Evolutionary conservation across 2,329 filamentous ascomycete genomes (phyloP).

Genomic region (Colletotrichum euphorbiae): DNA sequence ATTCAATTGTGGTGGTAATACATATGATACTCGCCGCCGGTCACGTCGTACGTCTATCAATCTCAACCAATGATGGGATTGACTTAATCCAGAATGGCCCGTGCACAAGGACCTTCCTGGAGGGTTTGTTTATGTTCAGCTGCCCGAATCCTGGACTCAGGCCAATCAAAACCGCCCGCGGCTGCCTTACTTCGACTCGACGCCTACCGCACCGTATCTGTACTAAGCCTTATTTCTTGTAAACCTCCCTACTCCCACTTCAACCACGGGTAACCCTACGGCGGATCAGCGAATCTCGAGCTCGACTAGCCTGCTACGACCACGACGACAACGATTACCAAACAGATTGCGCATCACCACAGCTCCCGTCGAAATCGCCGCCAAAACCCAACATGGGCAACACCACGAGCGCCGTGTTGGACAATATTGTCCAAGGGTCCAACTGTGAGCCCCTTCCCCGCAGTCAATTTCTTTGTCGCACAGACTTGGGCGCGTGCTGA

Average conservation of each 20-base stretch:
- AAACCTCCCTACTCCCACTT: conserved; percentile 23
- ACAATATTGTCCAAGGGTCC: conserved; percentile 94
- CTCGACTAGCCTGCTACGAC: conserved; percentile 28
- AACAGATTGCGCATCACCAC: conserved; percentile 1
- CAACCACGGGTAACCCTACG: conserved; percentile 27
- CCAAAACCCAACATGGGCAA: conserved; percentile 68
- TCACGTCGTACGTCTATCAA: conserved; percentile 24
- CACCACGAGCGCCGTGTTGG: conserved; percentile 80
- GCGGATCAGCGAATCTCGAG: conserved; percentile 26
- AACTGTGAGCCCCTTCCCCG: conserved; percentile 76
- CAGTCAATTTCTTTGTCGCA: conserved; percentile 38
- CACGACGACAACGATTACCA: not conserved
- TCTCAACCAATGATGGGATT: conserved; percentile 6
- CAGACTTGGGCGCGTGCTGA: conserved; percentile 33
- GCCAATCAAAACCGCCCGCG: conserved; percentile 26
- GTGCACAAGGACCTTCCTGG: conserved; percentile 15
- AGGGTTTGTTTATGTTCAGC: conserved; percentile 26
- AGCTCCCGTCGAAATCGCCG: conserved; percentile 18
- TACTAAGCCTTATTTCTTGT: conserved; percentile 23
- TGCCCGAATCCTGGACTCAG: conserved; percentile 24
- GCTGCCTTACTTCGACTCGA: conserved; percentile 26
- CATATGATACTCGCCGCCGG: conserved; percentile 27
- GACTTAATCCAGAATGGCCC: conserved; percentile 23
- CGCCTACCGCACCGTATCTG: conserved; percentile 13
- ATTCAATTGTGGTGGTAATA: conserved; percentile 32